A percentile compares a stretch with the other conserved stretches of the same genome.
These are phyloP conservation scores for Colletotrichum sp. DNA, from an alignment of 2,329 filamentous ascomycete species.

Conservation along the genomic window DNA sequence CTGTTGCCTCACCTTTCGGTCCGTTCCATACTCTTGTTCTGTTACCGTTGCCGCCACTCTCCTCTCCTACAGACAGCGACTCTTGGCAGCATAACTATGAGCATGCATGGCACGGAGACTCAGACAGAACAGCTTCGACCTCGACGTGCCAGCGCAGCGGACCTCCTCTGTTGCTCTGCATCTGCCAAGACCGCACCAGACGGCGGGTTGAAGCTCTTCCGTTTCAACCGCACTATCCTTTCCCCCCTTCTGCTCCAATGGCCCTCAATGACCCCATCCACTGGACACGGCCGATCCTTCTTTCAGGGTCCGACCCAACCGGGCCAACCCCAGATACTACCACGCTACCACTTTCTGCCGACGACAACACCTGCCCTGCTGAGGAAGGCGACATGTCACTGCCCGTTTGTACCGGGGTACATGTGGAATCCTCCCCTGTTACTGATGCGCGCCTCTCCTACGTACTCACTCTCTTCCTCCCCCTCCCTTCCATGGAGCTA, in stretches of 20 bases:
- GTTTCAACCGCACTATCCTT: conserved; percentile 18
- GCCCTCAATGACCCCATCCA: background rate
- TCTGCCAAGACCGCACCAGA: conserved; percentile 16
- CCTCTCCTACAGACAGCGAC: background rate
- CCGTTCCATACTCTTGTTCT: background rate
- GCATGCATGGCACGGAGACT: conserved; percentile 2
- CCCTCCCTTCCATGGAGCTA: background rate
- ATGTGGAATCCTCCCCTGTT: background rate
- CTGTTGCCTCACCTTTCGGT: background rate
- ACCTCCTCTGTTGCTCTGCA: conserved; percentile 13
- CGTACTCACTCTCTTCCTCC: background rate
- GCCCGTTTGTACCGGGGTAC: background rate
- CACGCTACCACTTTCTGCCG: conserved; percentile 5
- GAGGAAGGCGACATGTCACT: background rate
- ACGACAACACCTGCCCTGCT: conserved; percentile 6
- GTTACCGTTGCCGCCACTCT: background rate
- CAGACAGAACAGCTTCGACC: background rate
- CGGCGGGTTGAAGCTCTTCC: conserved; percentile 19
- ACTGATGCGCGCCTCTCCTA: background rate
- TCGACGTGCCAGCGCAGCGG: conserved; percentile 16
- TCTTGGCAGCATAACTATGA: background rate
- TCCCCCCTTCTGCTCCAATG: background rate
- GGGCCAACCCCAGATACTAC: conserved; percentile 15
- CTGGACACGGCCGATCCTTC: conserved; percentile 18
- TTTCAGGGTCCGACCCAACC: conserved; percentile 21